phyloP scores from a whole-genome alignment of 2,329 filamentous ascomycete genomes.

The Pezizomycotina sp. region DNA sequence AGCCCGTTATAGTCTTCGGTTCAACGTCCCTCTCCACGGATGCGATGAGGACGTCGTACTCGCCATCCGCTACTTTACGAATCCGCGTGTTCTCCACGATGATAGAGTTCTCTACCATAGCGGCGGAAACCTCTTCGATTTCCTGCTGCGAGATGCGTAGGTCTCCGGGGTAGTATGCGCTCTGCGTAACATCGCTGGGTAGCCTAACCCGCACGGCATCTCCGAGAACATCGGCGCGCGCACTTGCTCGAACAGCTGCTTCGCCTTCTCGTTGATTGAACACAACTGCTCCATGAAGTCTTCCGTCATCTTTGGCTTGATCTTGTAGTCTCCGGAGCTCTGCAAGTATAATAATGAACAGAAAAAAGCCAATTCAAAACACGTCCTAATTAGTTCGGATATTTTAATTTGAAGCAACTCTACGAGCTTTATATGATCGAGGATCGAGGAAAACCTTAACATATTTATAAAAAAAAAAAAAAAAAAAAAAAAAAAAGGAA shows the following conservation, averaged over 20 bases:
- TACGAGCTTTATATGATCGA: not conserved
- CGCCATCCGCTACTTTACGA: constrained; percentile 23
- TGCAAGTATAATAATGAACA: too few relatives aligned
- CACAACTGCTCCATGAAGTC: constrained; percentile 49
- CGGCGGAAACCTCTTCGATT: constrained; percentile 55
- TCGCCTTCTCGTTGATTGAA: constrained; percentile 41
- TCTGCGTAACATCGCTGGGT: constrained; percentile 51
- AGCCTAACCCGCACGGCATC: constrained; percentile 32
- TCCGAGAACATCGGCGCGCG: constrained; percentile 53
- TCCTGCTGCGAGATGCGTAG: constrained; percentile 56
- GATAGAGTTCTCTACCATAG: constrained; percentile 54
- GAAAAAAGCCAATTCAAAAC: not conserved
- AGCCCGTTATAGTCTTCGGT: constrained; percentile 32
- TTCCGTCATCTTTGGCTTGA: constrained; percentile 53
- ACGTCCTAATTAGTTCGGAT: not conserved
- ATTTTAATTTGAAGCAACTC: not conserved
- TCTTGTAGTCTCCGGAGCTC: constrained; percentile 68
- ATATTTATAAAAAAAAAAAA: constrained; percentile 29
- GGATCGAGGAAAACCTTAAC: constrained; percentile 31
- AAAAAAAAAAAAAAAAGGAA: not conserved
- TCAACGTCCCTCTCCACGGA: constrained; percentile 32
- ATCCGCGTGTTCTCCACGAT: constrained; percentile 37
- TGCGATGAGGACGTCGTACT: constrained; percentile 36
- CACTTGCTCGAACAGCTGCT: constrained; percentile 49
- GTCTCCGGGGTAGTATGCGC: constrained; percentile 63